Evolutionary conservation across 2,329 filamentous ascomycete genomes (phyloP).

Genomic region (Pseudocercospora pini-densiflorae): DNA sequence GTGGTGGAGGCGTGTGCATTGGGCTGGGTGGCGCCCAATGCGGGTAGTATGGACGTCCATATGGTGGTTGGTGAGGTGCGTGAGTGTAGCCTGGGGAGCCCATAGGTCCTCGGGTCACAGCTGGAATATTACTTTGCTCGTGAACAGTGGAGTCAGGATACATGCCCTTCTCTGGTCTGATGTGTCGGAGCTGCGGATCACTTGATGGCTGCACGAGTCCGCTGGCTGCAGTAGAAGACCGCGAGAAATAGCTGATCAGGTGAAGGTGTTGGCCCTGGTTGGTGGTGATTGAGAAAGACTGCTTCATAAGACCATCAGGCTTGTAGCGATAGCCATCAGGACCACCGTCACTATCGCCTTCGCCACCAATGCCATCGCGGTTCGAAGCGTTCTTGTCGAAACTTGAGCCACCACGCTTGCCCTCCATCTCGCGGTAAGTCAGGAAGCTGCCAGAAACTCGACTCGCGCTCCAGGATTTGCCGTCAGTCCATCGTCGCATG

Average conservation of each 20-base stretch:
- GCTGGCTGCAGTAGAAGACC: conserved; percentile 72
- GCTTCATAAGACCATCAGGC: conserved; percentile 97
- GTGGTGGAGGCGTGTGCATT: conserved; percentile 46
- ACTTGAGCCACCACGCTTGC: conserved; percentile 80
- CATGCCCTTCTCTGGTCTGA: conserved; percentile 89
- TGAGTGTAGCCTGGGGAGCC: conserved; percentile 60
- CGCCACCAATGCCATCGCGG: conserved; percentile 79
- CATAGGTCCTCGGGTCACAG: conserved; percentile 77
- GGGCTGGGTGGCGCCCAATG: conserved; percentile 47
- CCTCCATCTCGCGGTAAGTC: conserved; percentile 98
- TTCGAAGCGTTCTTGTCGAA: conserved; percentile 58
- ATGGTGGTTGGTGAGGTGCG: conserved; percentile 51
- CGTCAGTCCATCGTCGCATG: conserved; percentile 98
- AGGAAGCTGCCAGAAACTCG: conserved; percentile 96
- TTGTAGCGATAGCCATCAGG: conserved; percentile 94
- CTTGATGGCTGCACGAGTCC: conserved; percentile 80
- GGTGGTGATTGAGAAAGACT: conserved; percentile 98
- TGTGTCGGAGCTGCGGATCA: conserved; percentile 78
- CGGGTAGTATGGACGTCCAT: conserved; percentile 43
- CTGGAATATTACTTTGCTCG: conserved; percentile 78
- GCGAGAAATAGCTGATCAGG: conserved; percentile 94
- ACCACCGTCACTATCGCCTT: conserved; percentile 78
- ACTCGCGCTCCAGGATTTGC: conserved; percentile 98
- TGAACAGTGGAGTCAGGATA: conserved; percentile 96
- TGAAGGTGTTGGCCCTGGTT: conserved; percentile 89